These are phyloP conservation scores for Entrophospora sp. DNA, from an alignment of 192 early-diverging fungal genomes.

Conservation along the genomic window DNA sequence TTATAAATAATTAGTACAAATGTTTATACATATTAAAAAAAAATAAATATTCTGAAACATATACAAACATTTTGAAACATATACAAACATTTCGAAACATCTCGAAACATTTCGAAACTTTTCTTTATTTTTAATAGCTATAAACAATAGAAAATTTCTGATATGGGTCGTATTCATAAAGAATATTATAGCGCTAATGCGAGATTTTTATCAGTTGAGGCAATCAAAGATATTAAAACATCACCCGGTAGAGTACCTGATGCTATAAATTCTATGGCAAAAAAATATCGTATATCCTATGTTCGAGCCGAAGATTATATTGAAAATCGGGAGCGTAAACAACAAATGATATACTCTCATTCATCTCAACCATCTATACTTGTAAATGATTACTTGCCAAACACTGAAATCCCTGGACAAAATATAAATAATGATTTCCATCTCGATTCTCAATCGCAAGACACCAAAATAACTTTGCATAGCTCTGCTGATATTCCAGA, in stretches of 20 bases:
- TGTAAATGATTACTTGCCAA: background rate
- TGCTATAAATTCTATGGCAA: too few species aligned
- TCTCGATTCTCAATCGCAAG: background rate
- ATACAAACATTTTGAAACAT: too few species aligned
- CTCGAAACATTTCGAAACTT: too few species aligned
- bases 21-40: too few species aligned
- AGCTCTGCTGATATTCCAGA: background rate
- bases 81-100: too few species aligned
- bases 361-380: background rate
- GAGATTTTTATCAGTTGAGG: background rate
- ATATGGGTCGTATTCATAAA: too few species aligned
- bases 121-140: too few species aligned
- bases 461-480: background rate
- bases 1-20: too few species aligned
- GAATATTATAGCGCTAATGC: slow-evolving; percentile 6
- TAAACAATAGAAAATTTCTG: too few species aligned
- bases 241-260: too few species aligned
- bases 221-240: too few species aligned
- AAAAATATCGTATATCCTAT: slow-evolving; percentile 3
- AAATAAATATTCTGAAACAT: too few species aligned
- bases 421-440: background rate
- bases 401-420: background rate
- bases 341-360: slow-evolving; percentile 1
- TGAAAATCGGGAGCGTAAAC: background rate
- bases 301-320: background rate